Evolutionary conservation across 2,329 filamentous ascomycete genomes (phyloP), one percentile per base, ranked within the genome.

Genomic region (Chaetothyriales sp.): DNA sequence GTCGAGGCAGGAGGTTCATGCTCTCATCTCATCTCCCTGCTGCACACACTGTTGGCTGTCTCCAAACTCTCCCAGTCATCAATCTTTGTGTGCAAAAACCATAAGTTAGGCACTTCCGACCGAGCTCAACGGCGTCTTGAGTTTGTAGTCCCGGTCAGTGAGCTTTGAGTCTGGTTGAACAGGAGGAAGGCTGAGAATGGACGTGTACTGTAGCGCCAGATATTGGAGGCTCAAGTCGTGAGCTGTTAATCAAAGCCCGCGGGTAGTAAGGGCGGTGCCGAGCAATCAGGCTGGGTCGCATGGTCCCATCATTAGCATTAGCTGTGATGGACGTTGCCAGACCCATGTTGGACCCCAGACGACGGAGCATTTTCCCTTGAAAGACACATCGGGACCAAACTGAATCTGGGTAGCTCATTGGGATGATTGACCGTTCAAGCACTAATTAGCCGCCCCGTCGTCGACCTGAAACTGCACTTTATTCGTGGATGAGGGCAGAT

Each of bases 1-100:
- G 74, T 26, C 49, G 32, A 12, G 53, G 36, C 36, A n/a, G n/a
- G n/a, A 28, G 15, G 45, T 56, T 52, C 57, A 60, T 60, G 26
- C 43, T 51, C 48, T 51, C n/a, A n/a, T 46, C 44, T 53, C 49
- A 43, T 25, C 12, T 19, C 43, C 32, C 44, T 50, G 49, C 46
- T 47, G 46, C 15, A 44, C 18, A 12, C 28, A 32, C 9, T 10
- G 7, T 32, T 32, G 28, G 28, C 28, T 12, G 18, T 12, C 15
- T 44, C 39, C 36, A 48, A 22, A 39, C n/a, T 36, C 5, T 45
- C n/a, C 12, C 32, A 26, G 18, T 47, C 25, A 26, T 47, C 45
- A 32, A 47, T 2, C 28, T 5, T 32, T 15, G 32, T 39, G 32
- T 39, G 32, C 32, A 39, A 15, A 39, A 39, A 39, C 5, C 32